A percentile compares a stretch with the other conserved stretches of the same genome.
These are phyloP conservation scores for Hyphodiscus sp. DNA, from an alignment of 2,329 filamentous ascomycete species.

Conservation along the genomic window DNA sequence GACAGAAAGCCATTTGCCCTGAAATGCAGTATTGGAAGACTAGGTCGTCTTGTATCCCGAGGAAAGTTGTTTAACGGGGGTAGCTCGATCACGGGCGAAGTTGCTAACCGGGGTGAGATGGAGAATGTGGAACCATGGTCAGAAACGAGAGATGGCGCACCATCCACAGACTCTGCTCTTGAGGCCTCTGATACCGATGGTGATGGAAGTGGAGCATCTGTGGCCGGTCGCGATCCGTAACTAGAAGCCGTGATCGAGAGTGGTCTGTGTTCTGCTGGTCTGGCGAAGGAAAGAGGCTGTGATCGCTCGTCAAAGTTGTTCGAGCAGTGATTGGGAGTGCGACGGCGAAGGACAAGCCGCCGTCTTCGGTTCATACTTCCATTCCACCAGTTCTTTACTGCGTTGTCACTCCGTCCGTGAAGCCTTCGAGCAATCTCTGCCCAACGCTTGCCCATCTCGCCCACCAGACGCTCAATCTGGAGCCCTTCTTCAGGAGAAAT, in stretches of 20 bases:
- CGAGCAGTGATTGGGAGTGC: constrained; percentile 21
- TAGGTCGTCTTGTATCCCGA: constrained; percentile 21
- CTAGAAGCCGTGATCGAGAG: constrained; percentile 20
- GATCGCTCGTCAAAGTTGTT: constrained; percentile 26
- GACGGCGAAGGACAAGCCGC: constrained; percentile 28
- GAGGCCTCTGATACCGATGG: constrained; percentile 60
- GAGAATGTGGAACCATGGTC: constrained; percentile 60
- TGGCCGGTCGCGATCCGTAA: constrained; percentile 30
- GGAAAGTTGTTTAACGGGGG: constrained; percentile 22
- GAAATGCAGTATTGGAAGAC: constrained; percentile 25
- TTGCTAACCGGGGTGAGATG: constrained; percentile 42
- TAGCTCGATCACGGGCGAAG: constrained; percentile 27
- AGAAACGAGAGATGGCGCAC: constrained; percentile 63
- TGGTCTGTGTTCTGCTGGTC: constrained; percentile 15
- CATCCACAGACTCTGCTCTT: constrained; percentile 47
- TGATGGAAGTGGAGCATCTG: constrained; percentile 55
- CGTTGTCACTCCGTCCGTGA: constrained; percentile 83
- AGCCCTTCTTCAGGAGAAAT: constrained; percentile 65
- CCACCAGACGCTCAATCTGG: constrained; percentile 71
- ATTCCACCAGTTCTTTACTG: constrained; percentile 98
- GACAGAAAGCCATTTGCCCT: constrained; percentile 17
- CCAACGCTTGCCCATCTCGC: constrained; percentile 79
- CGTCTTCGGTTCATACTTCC: constrained; percentile 77
- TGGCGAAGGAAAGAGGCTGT: constrained; percentile 28
- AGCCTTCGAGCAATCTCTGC: constrained; percentile 83